Evolutionary conservation across 1,284 basidiomycete species (phyloP).

Genomic region (Apiotrichum domesticum): DNA sequence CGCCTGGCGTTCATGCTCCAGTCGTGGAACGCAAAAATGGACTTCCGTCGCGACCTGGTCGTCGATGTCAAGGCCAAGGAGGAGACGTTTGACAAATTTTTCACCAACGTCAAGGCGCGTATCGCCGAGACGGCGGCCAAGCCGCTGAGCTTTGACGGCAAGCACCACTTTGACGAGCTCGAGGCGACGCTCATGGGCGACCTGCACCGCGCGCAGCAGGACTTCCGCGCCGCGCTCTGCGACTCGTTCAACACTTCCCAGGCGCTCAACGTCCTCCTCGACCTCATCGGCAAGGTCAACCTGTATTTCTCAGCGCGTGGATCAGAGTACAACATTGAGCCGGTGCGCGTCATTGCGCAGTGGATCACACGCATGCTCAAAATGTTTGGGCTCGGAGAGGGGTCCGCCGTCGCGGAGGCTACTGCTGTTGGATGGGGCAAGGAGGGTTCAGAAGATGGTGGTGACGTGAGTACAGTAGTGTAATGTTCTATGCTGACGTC

Average conservation of each 20-base stretch:
- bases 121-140: conserved; percentile 46
- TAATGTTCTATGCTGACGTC: neutral
- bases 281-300: conserved; percentile 82
- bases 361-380: conserved; percentile 88
- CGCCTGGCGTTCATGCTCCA: conserved; percentile 91
- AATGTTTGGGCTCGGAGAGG: conserved; percentile 92
- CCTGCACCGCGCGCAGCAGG: conserved; percentile 66
- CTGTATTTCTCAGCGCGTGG: conserved; percentile 63
- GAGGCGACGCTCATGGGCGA: conserved; percentile 62
- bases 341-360: conserved; percentile 66
- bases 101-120: conserved; percentile 78
- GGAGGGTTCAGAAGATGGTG: conserved; percentile 29
- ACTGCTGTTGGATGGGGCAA: conserved; percentile 51
- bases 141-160: conserved; percentile 41
- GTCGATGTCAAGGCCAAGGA: conserved; percentile 86
- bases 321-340: conserved; percentile 56
- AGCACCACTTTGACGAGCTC: conserved; percentile 52
- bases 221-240: conserved; percentile 84
- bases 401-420: conserved; percentile 38
- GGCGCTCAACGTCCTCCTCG: conserved; percentile 70
- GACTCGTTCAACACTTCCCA: conserved; percentile 96
- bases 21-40: conserved; percentile 85
- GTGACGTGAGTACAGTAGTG: conserved; percentile 56
- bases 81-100: conserved; percentile 89
- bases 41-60: conserved; percentile 83